Evolutionary conservation across 192 early-diverging fungal species (phyloP).

Genomic region (Coemansia sp.): DNA sequence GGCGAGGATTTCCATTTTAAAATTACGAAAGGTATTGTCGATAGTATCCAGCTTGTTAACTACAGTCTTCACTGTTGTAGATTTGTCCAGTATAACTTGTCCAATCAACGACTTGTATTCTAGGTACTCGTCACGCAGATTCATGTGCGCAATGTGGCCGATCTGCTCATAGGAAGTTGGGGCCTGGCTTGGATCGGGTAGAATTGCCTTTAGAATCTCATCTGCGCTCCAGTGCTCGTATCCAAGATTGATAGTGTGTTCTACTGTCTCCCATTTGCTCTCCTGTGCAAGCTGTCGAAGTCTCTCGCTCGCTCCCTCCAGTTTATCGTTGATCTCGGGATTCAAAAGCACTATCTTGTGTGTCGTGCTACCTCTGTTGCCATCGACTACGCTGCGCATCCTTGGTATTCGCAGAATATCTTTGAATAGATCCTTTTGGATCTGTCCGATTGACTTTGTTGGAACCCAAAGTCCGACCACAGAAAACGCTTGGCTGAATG

Average conservation of each 20-base stretch:
- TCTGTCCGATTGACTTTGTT: conserved; percentile 53
- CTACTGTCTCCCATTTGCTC: conserved; percentile 26
- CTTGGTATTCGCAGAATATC: conserved; percentile 65
- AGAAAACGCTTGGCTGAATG: conserved; percentile 61
- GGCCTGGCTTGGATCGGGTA: conserved; percentile 79
- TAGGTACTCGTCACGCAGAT: conserved; percentile 84
- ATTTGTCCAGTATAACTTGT: conserved; percentile 96
- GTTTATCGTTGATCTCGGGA: conserved; percentile 35
- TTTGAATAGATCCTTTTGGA: conserved; percentile 42
- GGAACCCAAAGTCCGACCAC: conserved; percentile 70
- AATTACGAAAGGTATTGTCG: conserved; percentile 93
- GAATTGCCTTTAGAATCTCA: conserved; percentile 83
- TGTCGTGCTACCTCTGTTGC: conserved; percentile 32
- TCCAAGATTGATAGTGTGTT: conserved; percentile 60
- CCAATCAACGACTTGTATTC: conserved; percentile 93
- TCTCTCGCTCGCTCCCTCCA: conserved; percentile 26
- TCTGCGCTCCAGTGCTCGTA: conserved; percentile 94
- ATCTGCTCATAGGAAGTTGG: conserved; percentile 83
- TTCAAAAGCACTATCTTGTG: conserved; percentile 55
- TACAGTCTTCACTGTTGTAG: conserved; percentile 79
- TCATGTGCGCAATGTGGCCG: conserved; percentile 98
- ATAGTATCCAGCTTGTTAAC: conserved; percentile 97
- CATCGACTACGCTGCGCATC: conserved; percentile 63
- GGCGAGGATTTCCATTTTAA: conserved; percentile 95
- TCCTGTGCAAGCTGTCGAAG: conserved; percentile 4